Percentiles rank a stretch among this genome's conserved stretches.
Conservation (phyloP, 768 basidiomycete species). For the Lepiota venenata region DNA sequence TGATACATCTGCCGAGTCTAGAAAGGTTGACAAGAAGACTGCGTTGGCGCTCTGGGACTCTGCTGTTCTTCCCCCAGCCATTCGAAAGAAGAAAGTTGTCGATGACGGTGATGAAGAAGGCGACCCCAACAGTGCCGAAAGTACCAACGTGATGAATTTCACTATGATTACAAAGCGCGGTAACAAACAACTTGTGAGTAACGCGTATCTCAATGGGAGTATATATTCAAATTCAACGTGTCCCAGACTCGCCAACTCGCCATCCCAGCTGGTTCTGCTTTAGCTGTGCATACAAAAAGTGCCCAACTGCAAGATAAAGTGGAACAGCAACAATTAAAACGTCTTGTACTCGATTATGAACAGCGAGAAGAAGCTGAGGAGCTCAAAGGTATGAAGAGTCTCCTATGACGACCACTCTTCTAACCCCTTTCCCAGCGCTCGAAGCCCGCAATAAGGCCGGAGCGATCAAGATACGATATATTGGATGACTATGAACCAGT, state of each 20-base stretch:
- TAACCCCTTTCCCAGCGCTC: conserved; percentile 40
- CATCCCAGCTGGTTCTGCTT: conserved; percentile 81
- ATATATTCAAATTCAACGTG: conserved; percentile 4
- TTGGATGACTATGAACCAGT: conserved; percentile 42
- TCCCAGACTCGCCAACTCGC: conserved; percentile 79
- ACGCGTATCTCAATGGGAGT: background rate
- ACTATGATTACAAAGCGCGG: conserved; percentile 91
- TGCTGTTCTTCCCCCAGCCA: conserved; percentile 64
- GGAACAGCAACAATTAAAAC: conserved; percentile 96
- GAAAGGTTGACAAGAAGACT: conserved; percentile 87
- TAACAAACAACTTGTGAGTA: conserved; percentile 81
- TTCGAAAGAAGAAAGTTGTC: conserved; percentile 63
- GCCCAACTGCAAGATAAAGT: conserved; percentile 94
- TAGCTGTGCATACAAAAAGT: conserved; percentile 87
- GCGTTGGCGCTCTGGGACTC: conserved; percentile 89
- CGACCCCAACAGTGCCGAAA: conserved; percentile 28
- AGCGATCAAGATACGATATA: conserved; percentile 75
- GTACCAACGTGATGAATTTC: conserved; percentile 74
- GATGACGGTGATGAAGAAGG: conserved; percentile 53
- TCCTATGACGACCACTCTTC: background rate
- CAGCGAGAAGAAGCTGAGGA: conserved; percentile 87
- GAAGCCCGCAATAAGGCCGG: conserved; percentile 66
- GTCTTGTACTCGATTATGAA: conserved; percentile 89
- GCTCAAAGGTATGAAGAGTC: conserved; percentile 54
- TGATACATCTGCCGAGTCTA: conserved; percentile 76